Evolutionary conservation across 495 filamentous ascomycete species (phyloP).

Genomic region (Bryoglossum gracile): DNA sequence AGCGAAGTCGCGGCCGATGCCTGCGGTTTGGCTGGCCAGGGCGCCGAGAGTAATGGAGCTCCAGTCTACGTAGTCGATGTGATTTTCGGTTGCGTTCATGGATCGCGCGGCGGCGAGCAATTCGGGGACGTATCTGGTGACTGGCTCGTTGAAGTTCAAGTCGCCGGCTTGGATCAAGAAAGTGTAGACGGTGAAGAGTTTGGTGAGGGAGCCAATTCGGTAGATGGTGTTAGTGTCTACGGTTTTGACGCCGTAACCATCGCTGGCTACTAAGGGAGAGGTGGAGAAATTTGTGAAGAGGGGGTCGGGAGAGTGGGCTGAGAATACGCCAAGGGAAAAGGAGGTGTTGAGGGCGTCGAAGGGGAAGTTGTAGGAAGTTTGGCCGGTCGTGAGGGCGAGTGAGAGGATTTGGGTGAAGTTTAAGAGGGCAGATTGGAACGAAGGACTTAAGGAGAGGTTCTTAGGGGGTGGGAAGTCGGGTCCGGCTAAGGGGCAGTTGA

Average conservation of each 20-base stretch:
- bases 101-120: slow-evolving; percentile 35
- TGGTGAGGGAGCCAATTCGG: slow-evolving; percentile 43
- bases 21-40: slow-evolving; percentile 46
- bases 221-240: slow-evolving; percentile 39
- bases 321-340: slow-evolving; percentile 47
- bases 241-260: slow-evolving; percentile 20
- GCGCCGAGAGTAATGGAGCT: slow-evolving; percentile 45
- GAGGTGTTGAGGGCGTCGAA: slow-evolving; percentile 39
- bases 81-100: slow-evolving; percentile 34
- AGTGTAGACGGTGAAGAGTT: slow-evolving; percentile 40
- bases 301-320: slow-evolving; percentile 32
- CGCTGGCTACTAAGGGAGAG: slow-evolving; percentile 27
- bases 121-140: slow-evolving; percentile 52
- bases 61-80: slow-evolving; percentile 41
- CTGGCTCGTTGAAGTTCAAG: slow-evolving; percentile 30
- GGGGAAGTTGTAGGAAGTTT: slow-evolving; percentile 28
- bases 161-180: slow-evolving; percentile 34
- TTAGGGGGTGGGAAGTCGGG: slow-evolving; percentile 39
- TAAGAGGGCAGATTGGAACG: slow-evolving; percentile 30
- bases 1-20: slow-evolving; percentile 42
- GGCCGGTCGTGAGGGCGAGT: slow-evolving; percentile 9
- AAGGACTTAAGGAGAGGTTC: slow-evolving; percentile 28
- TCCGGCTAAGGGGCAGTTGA: slow-evolving; percentile 43
- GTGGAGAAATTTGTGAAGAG: slow-evolving; percentile 43
- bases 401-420: slow-evolving; percentile 32